Conservation (phyloP, 2,329 filamentous ascomycete genomes). For the Coleophoma crateriformis region DNA sequence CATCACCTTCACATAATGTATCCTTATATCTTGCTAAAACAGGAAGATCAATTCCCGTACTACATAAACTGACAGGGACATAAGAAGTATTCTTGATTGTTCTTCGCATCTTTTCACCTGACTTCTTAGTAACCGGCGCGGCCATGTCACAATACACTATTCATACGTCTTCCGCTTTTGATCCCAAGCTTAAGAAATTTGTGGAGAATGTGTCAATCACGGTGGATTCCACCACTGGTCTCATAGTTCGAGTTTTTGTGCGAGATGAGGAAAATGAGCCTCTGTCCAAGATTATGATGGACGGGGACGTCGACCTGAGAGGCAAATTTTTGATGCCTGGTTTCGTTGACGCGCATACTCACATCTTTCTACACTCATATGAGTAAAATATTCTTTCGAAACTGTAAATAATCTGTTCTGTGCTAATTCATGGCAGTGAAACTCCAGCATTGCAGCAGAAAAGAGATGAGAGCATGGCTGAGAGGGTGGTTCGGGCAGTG, state of each 20-base stretch:
- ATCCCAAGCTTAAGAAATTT: conserved; percentile 36
- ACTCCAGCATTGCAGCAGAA: conserved; percentile 40
- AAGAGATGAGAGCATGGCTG: conserved; percentile 51
- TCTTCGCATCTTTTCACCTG: too few relatives aligned
- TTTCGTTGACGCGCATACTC: conserved; percentile 49
- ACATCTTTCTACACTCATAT: conserved; percentile 49
- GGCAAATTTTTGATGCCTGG: conserved; percentile 45
- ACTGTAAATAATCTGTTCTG: neutral
- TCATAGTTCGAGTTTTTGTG: conserved; percentile 31
- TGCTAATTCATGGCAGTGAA: conserved; percentile 24
- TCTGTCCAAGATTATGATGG: conserved; percentile 14
- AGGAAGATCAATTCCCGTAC: too few relatives aligned
- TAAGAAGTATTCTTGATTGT: too few relatives aligned
- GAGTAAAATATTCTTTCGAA: conserved; percentile 20
- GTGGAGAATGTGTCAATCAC: conserved; percentile 35
- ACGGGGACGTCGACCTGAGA: conserved; percentile 46
- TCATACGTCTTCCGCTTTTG: conserved; percentile 42
- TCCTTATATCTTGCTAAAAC: too few relatives aligned
- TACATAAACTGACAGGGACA: too few relatives aligned
- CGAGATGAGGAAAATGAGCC: conserved; percentile 11
- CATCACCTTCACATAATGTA: too few relatives aligned
- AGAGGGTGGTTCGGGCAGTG: conserved; percentile 47
- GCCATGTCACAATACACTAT: conserved; percentile 21
- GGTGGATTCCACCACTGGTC: conserved; percentile 32
- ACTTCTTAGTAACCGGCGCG: too few relatives aligned